A percentile compares a stretch with the other conserved stretches of the same genome.
Evolutionary conservation across 2,329 filamentous ascomycete genomes (phyloP).

Genomic region (Paraphaeosphaeria minitans): DNA sequence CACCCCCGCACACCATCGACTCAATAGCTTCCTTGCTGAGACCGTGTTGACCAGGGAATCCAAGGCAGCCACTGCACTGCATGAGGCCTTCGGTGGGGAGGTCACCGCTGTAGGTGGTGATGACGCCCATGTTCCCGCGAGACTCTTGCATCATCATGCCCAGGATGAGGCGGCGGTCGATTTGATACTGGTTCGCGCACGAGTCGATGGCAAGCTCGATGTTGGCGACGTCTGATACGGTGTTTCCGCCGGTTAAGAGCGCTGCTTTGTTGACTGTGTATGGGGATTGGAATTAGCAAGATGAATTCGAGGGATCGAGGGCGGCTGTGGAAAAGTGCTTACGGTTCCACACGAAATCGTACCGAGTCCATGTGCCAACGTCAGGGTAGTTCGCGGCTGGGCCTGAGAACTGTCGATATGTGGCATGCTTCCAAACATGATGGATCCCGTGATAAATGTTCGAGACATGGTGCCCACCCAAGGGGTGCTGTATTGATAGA

Average conservation of each 20-base stretch:
- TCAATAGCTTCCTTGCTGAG: conserved; percentile 17
- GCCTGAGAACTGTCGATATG: conserved; percentile 10
- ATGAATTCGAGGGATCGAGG: no score
- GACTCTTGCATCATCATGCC: conserved; percentile 24
- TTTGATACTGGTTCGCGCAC: conserved; percentile 12
- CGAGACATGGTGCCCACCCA: not conserved
- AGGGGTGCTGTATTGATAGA: not conserved
- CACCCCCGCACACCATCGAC: conserved; percentile 15
- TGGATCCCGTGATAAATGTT: not conserved
- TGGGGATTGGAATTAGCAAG: not conserved
- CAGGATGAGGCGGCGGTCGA: conserved; percentile 22
- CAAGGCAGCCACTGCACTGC: conserved; percentile 18
- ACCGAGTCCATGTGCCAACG: conserved; percentile 13
- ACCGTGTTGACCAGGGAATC: conserved; percentile 14
- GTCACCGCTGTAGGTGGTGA: conserved; percentile 13
- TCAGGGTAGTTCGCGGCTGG: conserved; percentile 18
- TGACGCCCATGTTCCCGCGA: conserved; percentile 20
- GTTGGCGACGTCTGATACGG: conserved; percentile 11
- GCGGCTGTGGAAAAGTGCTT: not conserved
- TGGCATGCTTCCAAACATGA: not conserved
- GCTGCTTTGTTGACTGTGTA: conserved; percentile 11
- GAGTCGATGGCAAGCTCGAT: conserved; percentile 17
- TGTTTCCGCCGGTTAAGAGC: conserved; percentile 13
- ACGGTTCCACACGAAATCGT: conserved; percentile 17
- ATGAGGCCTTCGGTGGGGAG: conserved; percentile 17